A percentile compares a stretch with the other conserved stretches of the same genome.
Evolutionary conservation across 2,329 filamentous ascomycete genomes (phyloP).

Genomic region (Diaporthe batatas): DNA sequence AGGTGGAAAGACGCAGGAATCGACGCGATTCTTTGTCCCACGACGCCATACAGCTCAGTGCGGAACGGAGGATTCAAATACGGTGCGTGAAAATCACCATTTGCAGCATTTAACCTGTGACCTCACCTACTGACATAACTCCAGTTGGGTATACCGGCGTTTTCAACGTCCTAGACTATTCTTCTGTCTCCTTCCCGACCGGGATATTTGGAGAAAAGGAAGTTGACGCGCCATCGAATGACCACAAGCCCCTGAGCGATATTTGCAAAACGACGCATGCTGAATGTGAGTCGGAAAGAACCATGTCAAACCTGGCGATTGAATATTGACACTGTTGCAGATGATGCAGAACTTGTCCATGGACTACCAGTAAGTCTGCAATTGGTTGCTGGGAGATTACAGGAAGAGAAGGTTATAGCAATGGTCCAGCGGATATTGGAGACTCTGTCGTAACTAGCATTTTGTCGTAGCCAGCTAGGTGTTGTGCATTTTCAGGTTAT

Average conservation of each 20-base stretch:
- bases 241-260: slow-evolving; percentile 53
- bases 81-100: slow-evolving; percentile 48
- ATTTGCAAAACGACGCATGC: slow-evolving; percentile 55
- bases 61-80: slow-evolving; percentile 60
- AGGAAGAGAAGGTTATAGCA: slow-evolving; percentile 57
- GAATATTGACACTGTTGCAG: slow-evolving; percentile 45
- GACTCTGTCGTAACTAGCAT: neutral
- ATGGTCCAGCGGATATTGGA: slow-evolving; percentile 49
- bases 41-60: slow-evolving; percentile 59
- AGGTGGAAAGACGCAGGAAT: slow-evolving; percentile 58
- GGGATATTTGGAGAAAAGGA: slow-evolving; percentile 56
- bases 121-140: neutral
- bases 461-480: neutral
- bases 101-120: neutral
- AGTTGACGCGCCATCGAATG: slow-evolving; percentile 51
- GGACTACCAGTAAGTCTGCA: slow-evolving; percentile 58
- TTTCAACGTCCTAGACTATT: slow-evolving; percentile 63
- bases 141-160: slow-evolving; percentile 63
- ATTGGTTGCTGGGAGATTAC: slow-evolving; percentile 57
- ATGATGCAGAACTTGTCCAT: slow-evolving; percentile 55
- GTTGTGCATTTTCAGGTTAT: too few species aligned
- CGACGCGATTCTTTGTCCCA: slow-evolving; percentile 74
- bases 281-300: slow-evolving; percentile 55
- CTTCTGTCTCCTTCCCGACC: slow-evolving; percentile 61
- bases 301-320: neutral